Percentiles rank a stretch among this genome's conserved stretches.
These are phyloP conservation scores for Pythium aristosporum DNA, from an alignment of 352 stramenopile genomes.

Conservation along the genomic window DNA sequence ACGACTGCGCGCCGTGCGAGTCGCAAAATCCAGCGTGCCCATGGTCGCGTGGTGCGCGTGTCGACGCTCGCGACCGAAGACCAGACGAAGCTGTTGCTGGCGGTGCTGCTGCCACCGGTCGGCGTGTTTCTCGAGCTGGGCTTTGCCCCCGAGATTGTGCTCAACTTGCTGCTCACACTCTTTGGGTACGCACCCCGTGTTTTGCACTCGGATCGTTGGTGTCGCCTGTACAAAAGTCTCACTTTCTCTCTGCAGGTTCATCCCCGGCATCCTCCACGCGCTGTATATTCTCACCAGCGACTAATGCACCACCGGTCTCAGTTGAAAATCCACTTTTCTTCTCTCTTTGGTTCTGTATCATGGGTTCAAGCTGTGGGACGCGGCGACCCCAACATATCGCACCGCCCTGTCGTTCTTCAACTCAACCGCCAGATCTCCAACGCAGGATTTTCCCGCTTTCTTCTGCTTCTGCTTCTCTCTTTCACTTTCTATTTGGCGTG, in stretches of 20 bases:
- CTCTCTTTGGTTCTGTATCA: too few relatives aligned
- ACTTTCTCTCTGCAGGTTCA: not conserved
- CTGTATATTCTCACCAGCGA: slow-evolving; percentile 3
- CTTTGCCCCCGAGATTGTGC: slow-evolving; percentile 19
- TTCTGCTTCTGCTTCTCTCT: not conserved
- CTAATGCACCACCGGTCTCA: not conserved
- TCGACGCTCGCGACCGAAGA: slow-evolving; percentile 24
- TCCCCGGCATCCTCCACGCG: not conserved
- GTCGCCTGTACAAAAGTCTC: not conserved
- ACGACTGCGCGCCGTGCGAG: not conserved
- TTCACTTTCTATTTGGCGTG: not conserved
- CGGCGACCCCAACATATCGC: slow-evolving; percentile 7
- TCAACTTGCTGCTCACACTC: slow-evolving; percentile 29
- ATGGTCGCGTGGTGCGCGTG: slow-evolving; percentile 12
- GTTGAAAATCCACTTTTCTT: not conserved
- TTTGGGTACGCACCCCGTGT: slow-evolving; percentile 14
- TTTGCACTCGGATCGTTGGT: not conserved
- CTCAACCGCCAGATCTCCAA: slow-evolving; percentile 7
- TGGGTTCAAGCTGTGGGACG: not conserved
- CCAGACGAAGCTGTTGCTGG: slow-evolving; percentile 38
- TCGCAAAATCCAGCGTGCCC: slow-evolving; percentile 35
- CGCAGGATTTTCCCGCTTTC: not conserved
- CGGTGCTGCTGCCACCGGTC: slow-evolving; percentile 35
- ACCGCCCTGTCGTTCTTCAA: slow-evolving; percentile 5
- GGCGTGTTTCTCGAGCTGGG: slow-evolving; percentile 28